Evolutionary conservation across 106 monocot species (phyloP).

Genomic region (Phalaenopsis equestris): DNA sequence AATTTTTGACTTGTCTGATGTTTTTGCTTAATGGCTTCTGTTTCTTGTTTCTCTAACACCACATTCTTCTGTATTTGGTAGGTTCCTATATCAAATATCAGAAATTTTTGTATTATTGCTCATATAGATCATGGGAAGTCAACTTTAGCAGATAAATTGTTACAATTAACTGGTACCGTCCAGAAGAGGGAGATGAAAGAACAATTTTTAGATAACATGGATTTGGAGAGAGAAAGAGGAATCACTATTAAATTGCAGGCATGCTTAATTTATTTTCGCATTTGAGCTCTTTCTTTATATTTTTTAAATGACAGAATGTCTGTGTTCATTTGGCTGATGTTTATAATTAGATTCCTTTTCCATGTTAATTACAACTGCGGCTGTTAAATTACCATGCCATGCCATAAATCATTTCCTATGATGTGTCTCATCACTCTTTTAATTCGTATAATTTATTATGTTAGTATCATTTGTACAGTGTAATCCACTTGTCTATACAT

Average conservation of each 20-base stretch:
- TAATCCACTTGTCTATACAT: neutral
- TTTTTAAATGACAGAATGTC: neutral
- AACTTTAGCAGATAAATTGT: slow-evolving; percentile 88
- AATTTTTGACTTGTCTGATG: neutral
- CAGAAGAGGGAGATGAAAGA: slow-evolving; percentile 98
- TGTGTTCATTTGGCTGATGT: neutral
- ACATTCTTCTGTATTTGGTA: slow-evolving; percentile 14
- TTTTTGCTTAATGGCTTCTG: neutral
- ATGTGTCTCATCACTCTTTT: neutral
- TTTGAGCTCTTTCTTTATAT: neutral
- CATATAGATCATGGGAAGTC: slow-evolving; percentile 99
- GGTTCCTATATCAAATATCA: slow-evolving; percentile 91
- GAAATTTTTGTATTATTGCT: slow-evolving; percentile 96
- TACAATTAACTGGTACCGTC: slow-evolving; percentile 86
- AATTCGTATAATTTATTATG: neutral
- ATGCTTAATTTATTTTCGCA: neutral
- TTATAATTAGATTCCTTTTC: neutral
- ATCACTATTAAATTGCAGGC: slow-evolving; percentile 99
- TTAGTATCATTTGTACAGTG: neutral
- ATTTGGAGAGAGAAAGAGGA: slow-evolving; percentile 93
- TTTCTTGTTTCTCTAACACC: neutral
- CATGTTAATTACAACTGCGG: neutral
- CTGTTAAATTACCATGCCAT: neutral
- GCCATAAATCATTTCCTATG: slow-evolving; percentile 1
- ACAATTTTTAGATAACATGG: slow-evolving; percentile 98